Conservation (phyloP, 208 protist species). For the Dictyostelium gargantuum region DNA sequence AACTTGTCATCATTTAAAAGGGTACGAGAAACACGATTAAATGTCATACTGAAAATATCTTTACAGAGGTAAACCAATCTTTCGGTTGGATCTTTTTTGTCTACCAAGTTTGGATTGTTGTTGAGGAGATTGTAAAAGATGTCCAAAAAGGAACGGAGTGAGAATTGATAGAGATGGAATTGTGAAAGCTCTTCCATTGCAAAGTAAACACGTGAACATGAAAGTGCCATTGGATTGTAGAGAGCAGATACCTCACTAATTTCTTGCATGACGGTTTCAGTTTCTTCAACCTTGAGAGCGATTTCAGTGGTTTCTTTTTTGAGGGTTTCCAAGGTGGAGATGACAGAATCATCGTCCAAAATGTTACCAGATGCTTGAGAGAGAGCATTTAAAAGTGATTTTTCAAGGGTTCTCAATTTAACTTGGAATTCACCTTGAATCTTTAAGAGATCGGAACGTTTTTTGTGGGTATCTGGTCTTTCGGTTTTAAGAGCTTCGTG, state of each 20-base stretch:
- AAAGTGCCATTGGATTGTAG: conserved; percentile 94
- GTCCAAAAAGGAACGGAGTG: conserved; percentile 94
- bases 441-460: conserved; percentile 92
- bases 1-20: conserved; percentile 95
- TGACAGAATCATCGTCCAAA: conserved; percentile 97
- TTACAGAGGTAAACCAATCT: conserved; percentile 71
- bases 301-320: conserved; percentile 94
- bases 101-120: conserved; percentile 54
- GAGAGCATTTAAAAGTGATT: conserved; percentile 95
- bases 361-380: conserved; percentile 94
- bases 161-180: conserved; percentile 97
- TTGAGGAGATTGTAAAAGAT: conserved; percentile 87
- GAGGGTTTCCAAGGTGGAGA: conserved; percentile 93
- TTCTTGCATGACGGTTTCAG: conserved; percentile 91
- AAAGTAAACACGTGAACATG: conserved; percentile 95
- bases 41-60: conserved; percentile 80
- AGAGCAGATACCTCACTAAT: conserved; percentile 87
- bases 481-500: conserved; percentile 88
- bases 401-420: conserved; percentile 94
- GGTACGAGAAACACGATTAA: conserved; percentile 82
- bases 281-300: conserved; percentile 91
- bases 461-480: conserved; percentile 95
- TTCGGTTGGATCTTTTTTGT: conserved; percentile 64
- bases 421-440: conserved; percentile 95
- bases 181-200: conserved; percentile 92